Evolutionary conservation across 305 asterid species (phyloP), one percentile per base, ranked within the genome.

Genomic region (Salvia sclarea): DNA sequence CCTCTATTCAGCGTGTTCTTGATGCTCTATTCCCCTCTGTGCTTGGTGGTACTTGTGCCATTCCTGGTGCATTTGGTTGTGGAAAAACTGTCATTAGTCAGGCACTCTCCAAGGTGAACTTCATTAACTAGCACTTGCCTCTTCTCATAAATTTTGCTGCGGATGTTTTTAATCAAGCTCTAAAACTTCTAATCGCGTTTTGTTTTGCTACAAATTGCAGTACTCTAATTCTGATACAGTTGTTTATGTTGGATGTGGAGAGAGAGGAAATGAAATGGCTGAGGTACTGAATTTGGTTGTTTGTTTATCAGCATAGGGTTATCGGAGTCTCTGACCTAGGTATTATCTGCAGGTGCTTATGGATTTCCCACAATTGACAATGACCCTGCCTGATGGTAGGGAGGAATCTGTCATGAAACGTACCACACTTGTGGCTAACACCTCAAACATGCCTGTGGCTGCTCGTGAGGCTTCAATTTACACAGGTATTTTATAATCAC

Each of bases 391-490:
- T 18, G 99, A 95, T 81, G 99, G 99, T 68, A 90, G 98, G 69
- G 99, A 95, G 85, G 99, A 95, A 80, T 95, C 99, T 60, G 99
- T 95, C 82, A 95, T 95, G 99, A 95, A 95, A 77, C 99, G 98
- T 80, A 95, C 99, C 14, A 95, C 99, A 59, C 96, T 95, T 58
- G 99, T 94, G 64, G 99, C 99, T 25, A 94, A 94, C 82, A 94
- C 99, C 78, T 94, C 99, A 66, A 94, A 94, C 70, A 94, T 94
- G 99, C 99, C 97, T 0, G 99, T 94, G 88, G 99, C 99, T 82
- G 99, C 99, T 76, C 96, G 97, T 70, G 99, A 94, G 84, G 99
- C 99, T 69, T 94, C 99, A 59, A 94, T 94, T 66, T 94, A 94
- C 85, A 94, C 99, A 48, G 99, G 99, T 94, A 62, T 16, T 59